phyloP scores from a whole-genome alignment of 1,284 basidiomycete species.

The Sanghuangporus sanghuang region DNA sequence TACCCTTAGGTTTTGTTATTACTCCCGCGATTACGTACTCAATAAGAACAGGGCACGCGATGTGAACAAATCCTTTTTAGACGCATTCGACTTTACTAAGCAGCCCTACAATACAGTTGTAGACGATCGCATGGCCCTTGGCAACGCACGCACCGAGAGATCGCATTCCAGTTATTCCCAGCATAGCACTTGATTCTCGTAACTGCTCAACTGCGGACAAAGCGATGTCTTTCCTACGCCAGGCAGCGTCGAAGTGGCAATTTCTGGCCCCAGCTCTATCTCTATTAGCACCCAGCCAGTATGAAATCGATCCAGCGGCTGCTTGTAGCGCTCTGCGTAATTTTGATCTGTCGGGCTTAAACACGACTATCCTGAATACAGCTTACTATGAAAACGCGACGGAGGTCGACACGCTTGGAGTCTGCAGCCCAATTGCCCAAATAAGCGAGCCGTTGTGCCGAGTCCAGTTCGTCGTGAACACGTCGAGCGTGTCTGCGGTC shows the following conservation, averaged over 20 bases:
- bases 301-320: constrained; percentile 5
- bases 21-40: too few species aligned
- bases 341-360: neutral
- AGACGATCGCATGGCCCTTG: too few species aligned
- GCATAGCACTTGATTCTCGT: too few species aligned
- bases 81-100: too few species aligned
- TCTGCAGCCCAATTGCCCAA: neutral
- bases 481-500: constrained; percentile 10
- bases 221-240: neutral
- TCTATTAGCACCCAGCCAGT: neutral
- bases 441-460: constrained; percentile 11
- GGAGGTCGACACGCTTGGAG: constrained; percentile 1
- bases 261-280: constrained; percentile 2
- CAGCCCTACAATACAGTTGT: too few species aligned
- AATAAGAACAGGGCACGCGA: too few species aligned
- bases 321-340: neutral
- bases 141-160: too few species aligned
- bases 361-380: constrained; percentile 9
- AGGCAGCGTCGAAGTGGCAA: constrained; percentile 3
- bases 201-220: neutral
- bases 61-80: too few species aligned
- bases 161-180: too few species aligned
- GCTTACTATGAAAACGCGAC: constrained; percentile 5
- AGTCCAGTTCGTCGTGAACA: constrained; percentile 14
- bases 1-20: too few species aligned